phyloP scores from a whole-genome alignment of 2,329 filamentous ascomycete genomes.

The Xylaria sp. region DNA sequence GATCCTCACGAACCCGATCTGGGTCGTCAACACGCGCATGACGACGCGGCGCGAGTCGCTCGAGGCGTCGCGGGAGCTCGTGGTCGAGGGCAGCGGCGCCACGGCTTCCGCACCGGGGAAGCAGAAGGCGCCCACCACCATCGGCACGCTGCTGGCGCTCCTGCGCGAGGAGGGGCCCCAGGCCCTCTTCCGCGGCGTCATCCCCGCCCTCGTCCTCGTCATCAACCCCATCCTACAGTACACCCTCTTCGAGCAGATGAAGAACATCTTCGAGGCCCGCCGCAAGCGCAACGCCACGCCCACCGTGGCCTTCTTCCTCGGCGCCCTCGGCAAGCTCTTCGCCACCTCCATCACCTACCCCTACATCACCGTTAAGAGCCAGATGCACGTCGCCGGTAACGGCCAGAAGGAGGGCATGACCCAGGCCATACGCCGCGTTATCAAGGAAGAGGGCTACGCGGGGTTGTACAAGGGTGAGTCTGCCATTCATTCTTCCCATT shows the following conservation, averaged over 20 bases:
- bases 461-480: conserved; percentile 89
- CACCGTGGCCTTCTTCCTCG: conserved; percentile 87
- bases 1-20: conserved; percentile 97
- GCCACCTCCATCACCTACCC: conserved; percentile 96
- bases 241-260: conserved; percentile 98
- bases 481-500: conserved; percentile 3
- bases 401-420: conserved; percentile 82
- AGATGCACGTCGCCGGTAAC: conserved; percentile 89
- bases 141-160: conserved; percentile 82
- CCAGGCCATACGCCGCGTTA: conserved; percentile 79
- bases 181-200: conserved; percentile 89
- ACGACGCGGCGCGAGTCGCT: conserved; percentile 78
- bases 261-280: conserved; percentile 81
- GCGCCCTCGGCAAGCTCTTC: conserved; percentile 92
- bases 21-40: conserved; percentile 99
- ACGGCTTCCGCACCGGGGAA: conserved; percentile 43
- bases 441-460: conserved; percentile 88
- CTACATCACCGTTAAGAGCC: conserved; percentile 98
- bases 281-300: conserved; percentile 77
- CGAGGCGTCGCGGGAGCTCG: conserved; percentile 50
- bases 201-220: conserved; percentile 91
- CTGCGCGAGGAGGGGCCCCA: conserved; percentile 84
- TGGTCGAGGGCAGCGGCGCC: conserved; percentile 53
- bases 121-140: conserved; percentile 72
- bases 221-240: conserved; percentile 99